Conservation (phyloP, 345 rosid species). For the Zanthoxylum bungeanum region DNA sequence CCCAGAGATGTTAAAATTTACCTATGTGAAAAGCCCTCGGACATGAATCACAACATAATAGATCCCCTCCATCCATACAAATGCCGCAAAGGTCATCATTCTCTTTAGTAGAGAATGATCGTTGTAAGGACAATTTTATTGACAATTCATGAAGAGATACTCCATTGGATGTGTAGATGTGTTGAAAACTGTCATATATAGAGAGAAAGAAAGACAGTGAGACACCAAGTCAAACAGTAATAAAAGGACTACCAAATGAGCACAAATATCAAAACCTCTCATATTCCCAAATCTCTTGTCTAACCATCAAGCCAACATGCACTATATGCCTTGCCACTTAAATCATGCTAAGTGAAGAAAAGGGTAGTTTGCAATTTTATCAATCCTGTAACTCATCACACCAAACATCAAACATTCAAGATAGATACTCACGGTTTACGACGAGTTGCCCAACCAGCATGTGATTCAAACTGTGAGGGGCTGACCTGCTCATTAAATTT, state of each 20-base stretch:
- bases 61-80: conserved; percentile 82
- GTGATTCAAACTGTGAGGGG: conserved; percentile 91
- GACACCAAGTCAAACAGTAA: not conserved
- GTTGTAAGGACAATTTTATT: conserved; percentile 50
- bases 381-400: not conserved
- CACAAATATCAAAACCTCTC: conserved; percentile 5
- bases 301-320: not conserved
- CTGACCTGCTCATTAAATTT: conserved; percentile 59
- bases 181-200: conserved; percentile 58
- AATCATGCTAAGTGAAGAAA: not conserved
- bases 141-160: conserved; percentile 96
- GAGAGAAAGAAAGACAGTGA: not conserved
- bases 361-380: not conserved
- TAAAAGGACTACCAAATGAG: not conserved
- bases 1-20: conserved; percentile 21
- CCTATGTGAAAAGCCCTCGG: conserved; percentile 95
- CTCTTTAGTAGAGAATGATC: conserved; percentile 50
- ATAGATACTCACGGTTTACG: conserved; percentile 81
- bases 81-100: conserved; percentile 88
- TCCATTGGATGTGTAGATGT: conserved; percentile 96
- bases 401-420: not conserved
- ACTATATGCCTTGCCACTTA: not conserved
- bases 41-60: conserved; percentile 91
- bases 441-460: conserved; percentile 93
- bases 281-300: not conserved